These are phyloP conservation scores for Kurtzmaniella quercitrusa DNA, from an alignment of 1,139 yeast genomes.

Conservation along the genomic window DNA sequence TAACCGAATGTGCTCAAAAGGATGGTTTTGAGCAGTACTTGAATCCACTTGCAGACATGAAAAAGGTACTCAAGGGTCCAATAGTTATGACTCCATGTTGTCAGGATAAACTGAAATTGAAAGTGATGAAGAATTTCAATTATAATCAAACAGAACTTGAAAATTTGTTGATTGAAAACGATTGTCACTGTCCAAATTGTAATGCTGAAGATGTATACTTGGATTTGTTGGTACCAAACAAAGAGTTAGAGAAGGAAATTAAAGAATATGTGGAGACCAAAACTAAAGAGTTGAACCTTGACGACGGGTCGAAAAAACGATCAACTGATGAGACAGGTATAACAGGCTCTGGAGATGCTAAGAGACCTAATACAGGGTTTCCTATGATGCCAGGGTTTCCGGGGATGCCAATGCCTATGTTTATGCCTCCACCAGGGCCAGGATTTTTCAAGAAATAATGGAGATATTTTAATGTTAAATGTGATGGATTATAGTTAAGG, in stretches of 20 bases:
- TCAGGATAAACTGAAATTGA: conserved; percentile 48
- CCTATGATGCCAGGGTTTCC: conserved; percentile 18
- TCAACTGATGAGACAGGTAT: conserved; percentile 17
- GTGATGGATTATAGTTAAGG: no score
- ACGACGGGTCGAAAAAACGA: conserved; percentile 31
- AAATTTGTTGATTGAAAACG: conserved; percentile 69
- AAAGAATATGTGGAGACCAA: conserved; percentile 47
- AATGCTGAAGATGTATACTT: conserved; percentile 66
- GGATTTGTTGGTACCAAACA: conserved; percentile 64
- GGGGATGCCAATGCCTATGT: conserved; percentile 19
- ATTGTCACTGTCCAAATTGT: conserved; percentile 90
- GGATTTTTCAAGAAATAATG: neutral
- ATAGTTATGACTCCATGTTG: conserved; percentile 86
- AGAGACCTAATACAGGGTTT: conserved; percentile 26
- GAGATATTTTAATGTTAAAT: no score
- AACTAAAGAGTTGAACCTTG: conserved; percentile 34
- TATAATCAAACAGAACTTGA: conserved; percentile 52
- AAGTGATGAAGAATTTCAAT: conserved; percentile 39
- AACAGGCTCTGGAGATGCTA: conserved; percentile 19
- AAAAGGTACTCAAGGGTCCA: conserved; percentile 62
- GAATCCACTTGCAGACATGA: conserved; percentile 54
- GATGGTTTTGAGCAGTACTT: conserved; percentile 43
- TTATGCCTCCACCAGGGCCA: conserved; percentile 16
- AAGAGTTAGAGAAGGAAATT: conserved; percentile 52
- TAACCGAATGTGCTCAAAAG: conserved; percentile 30